Evolutionary conservation across 768 basidiomycete species (phyloP).

Genomic region (Psilocybe tampanensis): DNA sequence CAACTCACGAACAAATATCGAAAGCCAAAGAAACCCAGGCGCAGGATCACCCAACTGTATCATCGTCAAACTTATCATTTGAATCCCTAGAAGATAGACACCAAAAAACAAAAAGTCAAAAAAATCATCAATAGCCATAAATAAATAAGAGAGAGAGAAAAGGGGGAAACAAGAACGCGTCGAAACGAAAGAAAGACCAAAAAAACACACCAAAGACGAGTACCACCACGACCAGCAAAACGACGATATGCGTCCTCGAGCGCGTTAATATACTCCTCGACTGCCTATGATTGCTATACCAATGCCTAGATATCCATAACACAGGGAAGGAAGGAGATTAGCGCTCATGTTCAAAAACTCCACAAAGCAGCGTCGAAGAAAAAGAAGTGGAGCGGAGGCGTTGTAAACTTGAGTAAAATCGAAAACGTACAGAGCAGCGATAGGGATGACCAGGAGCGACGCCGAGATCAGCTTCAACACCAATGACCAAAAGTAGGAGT

Average conservation of each 20-base stretch:
- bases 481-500: not conserved
- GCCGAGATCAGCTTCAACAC: not conserved
- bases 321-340: no score
- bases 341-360: no score
- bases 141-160: no score
- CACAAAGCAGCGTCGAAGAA: no score
- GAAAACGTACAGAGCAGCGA: not conserved
- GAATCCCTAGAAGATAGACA: not conserved
- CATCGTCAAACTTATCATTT: no score
- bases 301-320: constrained; percentile 21
- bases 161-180: not conserved
- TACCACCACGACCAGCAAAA: constrained; percentile 6
- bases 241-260: constrained; percentile 11
- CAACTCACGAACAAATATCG: no score
- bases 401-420: no score
- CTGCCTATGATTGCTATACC: constrained; percentile 21
- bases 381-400: no score
- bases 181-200: no score
- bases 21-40: no score
- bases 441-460: not conserved
- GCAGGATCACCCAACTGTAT: no score
- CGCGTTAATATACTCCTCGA: constrained; percentile 16
- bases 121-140: no score
- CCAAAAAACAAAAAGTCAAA: not conserved
- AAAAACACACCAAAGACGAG: constrained; percentile 5